Base-by-base conservation (phyloP, 768 basidiomycete species). In the Kwoniella botswanensis region DNA sequence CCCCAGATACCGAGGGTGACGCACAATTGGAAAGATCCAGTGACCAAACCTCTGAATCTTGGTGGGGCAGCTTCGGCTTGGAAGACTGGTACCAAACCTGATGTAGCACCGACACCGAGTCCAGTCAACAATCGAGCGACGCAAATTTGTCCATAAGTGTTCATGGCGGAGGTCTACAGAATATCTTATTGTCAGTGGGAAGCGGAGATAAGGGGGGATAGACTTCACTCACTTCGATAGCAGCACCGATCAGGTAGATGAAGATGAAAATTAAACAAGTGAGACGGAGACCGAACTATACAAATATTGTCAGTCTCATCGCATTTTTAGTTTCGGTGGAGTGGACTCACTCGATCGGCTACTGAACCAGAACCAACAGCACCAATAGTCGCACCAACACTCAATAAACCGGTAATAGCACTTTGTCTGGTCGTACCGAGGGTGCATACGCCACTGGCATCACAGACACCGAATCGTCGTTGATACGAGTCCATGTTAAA, bases 1-100 rank as follows among this genome's bases (percentile, higher is more conserved):
- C 80, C 74, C 75, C 80, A 81, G 57, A 82, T 82, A 73, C 82
- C 82, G 42, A 82, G 70, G 22, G 82, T 82, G n/a, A 82, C 80
- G 61, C 78, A 79, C 12, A 81, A 71, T 61, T 82, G 82, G 82
- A 82, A 82, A 67, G 75, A 78, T 55, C 81, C 71, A 63, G 81
- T 82, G 54, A 82, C 79, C 43, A 80, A 52, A 76, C 76, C 65
- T 76, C 75, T 72, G 72, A 68, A 76, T 62, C 70, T 59, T 24
- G 76, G 70, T 64, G 74, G 75, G 60, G 78, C 42, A 18, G 74
- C 79, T 66, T 83, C 78, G 22, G 80, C 77, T 60, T 82, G 80
- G 71, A 76, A 72, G 70, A 84, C 62, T 68, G 77, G 72, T 69
- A 78, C 71, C 54, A 75, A 63, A 71, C 75, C 76, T 62, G 79